phyloP scores from a whole-genome alignment of 1,284 basidiomycete genomes.

The Sphagnurus paluster region DNA sequence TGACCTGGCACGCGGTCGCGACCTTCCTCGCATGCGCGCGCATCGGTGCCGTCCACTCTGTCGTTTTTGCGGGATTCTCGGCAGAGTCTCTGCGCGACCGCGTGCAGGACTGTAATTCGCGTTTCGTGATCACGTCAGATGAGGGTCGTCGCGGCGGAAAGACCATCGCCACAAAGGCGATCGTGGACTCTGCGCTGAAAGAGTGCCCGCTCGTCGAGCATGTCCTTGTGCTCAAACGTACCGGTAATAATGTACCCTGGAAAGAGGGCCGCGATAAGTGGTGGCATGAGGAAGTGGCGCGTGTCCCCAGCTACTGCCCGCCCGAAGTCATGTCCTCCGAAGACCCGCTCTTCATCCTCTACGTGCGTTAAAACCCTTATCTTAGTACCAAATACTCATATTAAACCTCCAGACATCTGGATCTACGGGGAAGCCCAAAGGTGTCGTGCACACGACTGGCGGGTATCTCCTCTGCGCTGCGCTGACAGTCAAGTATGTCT shows the following conservation, averaged over 20 bases:
- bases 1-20: conserved; percentile 93
- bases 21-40: conserved; percentile 97
- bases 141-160: conserved; percentile 95
- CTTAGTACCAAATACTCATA: background rate
- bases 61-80: conserved; percentile 97
- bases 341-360: conserved; percentile 97
- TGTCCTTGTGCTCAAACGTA: conserved; percentile 88
- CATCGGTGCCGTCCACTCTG: conserved; percentile 97
- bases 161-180: conserved; percentile 93
- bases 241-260: conserved; percentile 85
- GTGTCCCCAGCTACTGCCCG: conserved; percentile 89
- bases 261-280: conserved; percentile 87
- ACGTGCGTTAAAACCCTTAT: conserved; percentile 53
- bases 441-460: conserved; percentile 94
- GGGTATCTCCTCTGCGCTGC: conserved; percentile 91
- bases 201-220: conserved; percentile 88
- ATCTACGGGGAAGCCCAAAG: conserved; percentile 96
- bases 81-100: conserved; percentile 97
- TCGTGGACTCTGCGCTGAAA: conserved; percentile 91
- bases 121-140: conserved; percentile 93
- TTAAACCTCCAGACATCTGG: conserved; percentile 73
- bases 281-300: conserved; percentile 92
- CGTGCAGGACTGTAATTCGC: conserved; percentile 86
- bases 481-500: conserved; percentile 91
- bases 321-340: conserved; percentile 87